These are phyloP conservation scores for Ogataea methylovora DNA, from an alignment of 805 yeast genomes.

Conservation along the genomic window DNA sequence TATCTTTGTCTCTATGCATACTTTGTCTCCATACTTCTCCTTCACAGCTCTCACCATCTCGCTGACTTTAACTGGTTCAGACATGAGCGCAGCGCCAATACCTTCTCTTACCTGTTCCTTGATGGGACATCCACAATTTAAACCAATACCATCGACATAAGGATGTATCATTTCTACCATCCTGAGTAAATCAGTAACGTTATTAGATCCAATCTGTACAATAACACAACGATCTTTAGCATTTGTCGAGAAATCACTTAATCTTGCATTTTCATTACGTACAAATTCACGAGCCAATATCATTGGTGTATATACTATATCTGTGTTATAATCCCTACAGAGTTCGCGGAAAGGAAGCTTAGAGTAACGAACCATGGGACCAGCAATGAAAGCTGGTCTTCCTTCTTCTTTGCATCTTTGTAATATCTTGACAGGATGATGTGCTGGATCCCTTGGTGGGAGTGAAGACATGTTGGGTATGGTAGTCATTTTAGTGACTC, in stretches of 20 bases:
- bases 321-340: conserved; percentile 64
- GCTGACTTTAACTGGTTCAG: conserved; percentile 71
- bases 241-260: conserved; percentile 81
- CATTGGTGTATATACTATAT: conserved; percentile 93
- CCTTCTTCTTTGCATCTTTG: conserved; percentile 36
- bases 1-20: conserved; percentile 88
- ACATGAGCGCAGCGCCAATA: conserved; percentile 93
- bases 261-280: conserved; percentile 70
- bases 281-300: conserved; percentile 93
- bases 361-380: conserved; percentile 97
- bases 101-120: conserved; percentile 93
- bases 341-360: conserved; percentile 86
- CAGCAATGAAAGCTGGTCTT: conserved; percentile 61
- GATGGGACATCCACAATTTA: conserved; percentile 97
- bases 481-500: background rate
- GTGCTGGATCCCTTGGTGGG: conserved; percentile 30
- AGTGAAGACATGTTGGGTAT: conserved; percentile 10
- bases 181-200: conserved; percentile 69
- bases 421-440: conserved; percentile 48
- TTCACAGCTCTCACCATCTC: conserved; percentile 82
- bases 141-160: conserved; percentile 86
- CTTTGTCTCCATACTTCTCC: conserved; percentile 54
- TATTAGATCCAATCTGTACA: conserved; percentile 87
- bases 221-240: conserved; percentile 60
- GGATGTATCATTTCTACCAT: conserved; percentile 89